Evolutionary conservation across 306 rosid species (phyloP).

Genomic region (Fragaria iinumae): DNA sequence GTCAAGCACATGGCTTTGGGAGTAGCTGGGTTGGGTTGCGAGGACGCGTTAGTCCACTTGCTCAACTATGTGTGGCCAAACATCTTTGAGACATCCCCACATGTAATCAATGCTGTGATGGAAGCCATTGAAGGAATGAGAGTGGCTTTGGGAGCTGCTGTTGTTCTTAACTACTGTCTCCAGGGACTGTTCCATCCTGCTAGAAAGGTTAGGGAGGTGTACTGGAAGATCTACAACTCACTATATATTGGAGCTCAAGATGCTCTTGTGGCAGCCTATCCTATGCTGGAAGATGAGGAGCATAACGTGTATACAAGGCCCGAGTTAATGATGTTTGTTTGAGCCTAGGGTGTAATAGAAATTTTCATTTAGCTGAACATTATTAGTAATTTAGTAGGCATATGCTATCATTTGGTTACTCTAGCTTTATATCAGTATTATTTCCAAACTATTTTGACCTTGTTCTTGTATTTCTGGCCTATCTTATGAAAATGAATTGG

Average conservation of each 20-base stretch:
- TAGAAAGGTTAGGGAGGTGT: constrained; percentile 74
- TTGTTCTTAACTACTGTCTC: constrained; percentile 76
- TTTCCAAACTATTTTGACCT: background rate
- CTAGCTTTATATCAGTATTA: background rate
- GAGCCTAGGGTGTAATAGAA: constrained; percentile 8
- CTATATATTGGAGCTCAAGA: constrained; percentile 74
- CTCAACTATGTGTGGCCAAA: constrained; percentile 93
- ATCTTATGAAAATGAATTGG: background rate
- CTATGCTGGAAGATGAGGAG: constrained; percentile 61
- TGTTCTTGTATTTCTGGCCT: background rate
- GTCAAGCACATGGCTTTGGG: constrained; percentile 99
- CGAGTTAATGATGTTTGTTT: constrained; percentile 60
- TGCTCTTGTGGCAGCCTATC: constrained; percentile 74
- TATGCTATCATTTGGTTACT: background rate
- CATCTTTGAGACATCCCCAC: constrained; percentile 94
- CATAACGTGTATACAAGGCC: constrained; percentile 56
- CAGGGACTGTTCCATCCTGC: constrained; percentile 82
- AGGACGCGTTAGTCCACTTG: constrained; percentile 81
- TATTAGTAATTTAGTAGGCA: background rate
- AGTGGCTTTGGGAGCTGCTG: constrained; percentile 89
- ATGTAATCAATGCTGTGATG: constrained; percentile 93
- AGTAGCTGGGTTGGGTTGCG: constrained; percentile 97
- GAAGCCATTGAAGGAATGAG: constrained; percentile 99
- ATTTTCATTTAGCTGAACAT: background rate
- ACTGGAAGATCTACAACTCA: constrained; percentile 76